phyloP scores from a whole-genome alignment of 139 green algal species.

The Helicosporidium sp. region DNA sequence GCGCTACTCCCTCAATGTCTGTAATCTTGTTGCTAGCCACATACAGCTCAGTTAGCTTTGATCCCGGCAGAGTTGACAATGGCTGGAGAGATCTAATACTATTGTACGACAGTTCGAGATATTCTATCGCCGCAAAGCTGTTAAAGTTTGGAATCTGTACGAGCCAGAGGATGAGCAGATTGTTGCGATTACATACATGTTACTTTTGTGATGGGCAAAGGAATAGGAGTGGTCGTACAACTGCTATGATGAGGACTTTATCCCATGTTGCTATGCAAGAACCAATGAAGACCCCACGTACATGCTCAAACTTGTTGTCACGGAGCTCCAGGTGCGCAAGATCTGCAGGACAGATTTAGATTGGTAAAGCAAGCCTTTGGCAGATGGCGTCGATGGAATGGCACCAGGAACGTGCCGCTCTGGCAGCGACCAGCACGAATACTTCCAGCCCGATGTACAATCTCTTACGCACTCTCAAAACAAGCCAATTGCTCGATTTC shows the following conservation, averaged over 20 bases:
- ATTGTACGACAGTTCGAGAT: constrained; percentile 75
- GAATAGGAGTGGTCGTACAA: too few species aligned
- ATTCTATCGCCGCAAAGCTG: constrained; percentile 29
- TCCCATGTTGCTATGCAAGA: too few species aligned
- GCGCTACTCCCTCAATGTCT: constrained; percentile 18
- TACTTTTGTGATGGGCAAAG: too few species aligned
- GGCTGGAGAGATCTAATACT: constrained; percentile 45
- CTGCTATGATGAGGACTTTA: too few species aligned
- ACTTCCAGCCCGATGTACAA: too few species aligned
- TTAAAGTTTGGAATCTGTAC: constrained; percentile 40
- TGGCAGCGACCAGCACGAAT: too few species aligned
- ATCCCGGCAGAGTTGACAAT: constrained; percentile 20
- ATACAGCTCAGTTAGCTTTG: constrained; percentile 54
- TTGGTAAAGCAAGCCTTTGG: too few species aligned
- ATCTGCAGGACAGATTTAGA: constrained; percentile 1
- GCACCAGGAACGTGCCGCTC: too few species aligned
- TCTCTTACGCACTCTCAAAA: too few species aligned
- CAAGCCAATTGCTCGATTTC: constrained; percentile 11
- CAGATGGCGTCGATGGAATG: too few species aligned
- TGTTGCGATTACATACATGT: too few species aligned
- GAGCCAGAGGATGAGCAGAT: not conserved
- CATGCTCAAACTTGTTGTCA: constrained; percentile 58
- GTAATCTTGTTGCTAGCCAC: constrained; percentile 67
- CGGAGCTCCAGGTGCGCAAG: constrained; percentile 55
- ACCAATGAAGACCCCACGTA: constrained; percentile 4